Conservation (phyloP, 208 protist species). For the Porcisia deanei region DNA sequence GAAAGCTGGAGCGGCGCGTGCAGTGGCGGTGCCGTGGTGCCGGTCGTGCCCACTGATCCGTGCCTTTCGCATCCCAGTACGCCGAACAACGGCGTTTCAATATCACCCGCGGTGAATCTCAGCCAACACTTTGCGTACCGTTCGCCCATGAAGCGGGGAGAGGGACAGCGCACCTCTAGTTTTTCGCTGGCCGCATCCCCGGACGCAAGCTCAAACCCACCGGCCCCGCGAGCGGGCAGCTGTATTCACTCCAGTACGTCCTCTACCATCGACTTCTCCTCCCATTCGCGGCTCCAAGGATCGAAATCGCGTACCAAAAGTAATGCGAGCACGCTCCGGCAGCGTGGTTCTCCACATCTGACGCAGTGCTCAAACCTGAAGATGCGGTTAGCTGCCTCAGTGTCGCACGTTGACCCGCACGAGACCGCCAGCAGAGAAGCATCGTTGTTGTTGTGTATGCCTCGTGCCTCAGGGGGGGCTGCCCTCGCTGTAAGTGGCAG, state of each 20-base stretch:
- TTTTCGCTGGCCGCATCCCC: background rate
- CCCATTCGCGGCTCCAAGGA: background rate
- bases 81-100: conserved; percentile 4
- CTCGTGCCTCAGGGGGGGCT: background rate
- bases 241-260: conserved; percentile 7
- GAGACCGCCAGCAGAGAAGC: background rate
- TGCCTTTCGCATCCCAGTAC: conserved; percentile 8
- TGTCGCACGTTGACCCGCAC: background rate
- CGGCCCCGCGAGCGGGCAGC: conserved; percentile 25
- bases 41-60: background rate
- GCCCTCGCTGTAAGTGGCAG: background rate
- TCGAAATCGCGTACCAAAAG: background rate
- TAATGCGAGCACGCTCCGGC: background rate
- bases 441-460: conserved; percentile 10
- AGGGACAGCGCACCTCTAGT: background rate
- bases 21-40: background rate
- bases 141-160: background rate
- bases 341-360: background rate
- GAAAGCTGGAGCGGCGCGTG: background rate
- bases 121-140: background rate
- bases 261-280: background rate
- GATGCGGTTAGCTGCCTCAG: too few relatives aligned
- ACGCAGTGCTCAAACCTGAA: background rate
- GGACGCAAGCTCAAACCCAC: background rate
- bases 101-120: background rate